phyloP scores from a whole-genome alignment of 768 basidiomycete species.

The Sarcodon aspratus region DNA sequence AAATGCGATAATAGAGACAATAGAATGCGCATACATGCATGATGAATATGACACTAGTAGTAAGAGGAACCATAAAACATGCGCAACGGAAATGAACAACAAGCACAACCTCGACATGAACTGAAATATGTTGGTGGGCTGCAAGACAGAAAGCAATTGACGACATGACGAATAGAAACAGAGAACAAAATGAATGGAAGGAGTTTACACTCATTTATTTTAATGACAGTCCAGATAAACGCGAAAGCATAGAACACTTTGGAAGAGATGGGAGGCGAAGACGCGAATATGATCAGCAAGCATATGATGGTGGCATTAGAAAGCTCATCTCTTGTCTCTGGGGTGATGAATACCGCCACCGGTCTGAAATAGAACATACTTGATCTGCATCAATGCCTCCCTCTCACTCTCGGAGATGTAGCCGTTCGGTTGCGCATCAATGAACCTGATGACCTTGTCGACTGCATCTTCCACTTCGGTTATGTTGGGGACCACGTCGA shows the following conservation, averaged over 20 bases:
- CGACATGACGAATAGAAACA: background rate
- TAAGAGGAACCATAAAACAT: background rate
- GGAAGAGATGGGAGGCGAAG: background rate
- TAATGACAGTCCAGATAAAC: background rate
- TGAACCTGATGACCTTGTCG: conserved; percentile 39
- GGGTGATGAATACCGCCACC: conserved; percentile 10
- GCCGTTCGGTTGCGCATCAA: conserved; percentile 28
- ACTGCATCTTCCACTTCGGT: conserved; percentile 42
- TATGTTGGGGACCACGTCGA: conserved; percentile 4
- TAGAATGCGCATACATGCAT: background rate
- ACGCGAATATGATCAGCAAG: background rate
- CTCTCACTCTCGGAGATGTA: conserved; percentile 26
- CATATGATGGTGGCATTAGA: background rate
- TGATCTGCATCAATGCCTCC: conserved; percentile 32
- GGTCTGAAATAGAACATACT: conserved; percentile 41
- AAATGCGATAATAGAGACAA: conserved; percentile 1
- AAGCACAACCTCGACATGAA: background rate
- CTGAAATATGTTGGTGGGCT: conserved; percentile 1
- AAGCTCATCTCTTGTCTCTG: conserved; percentile 1
- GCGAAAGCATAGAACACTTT: background rate
- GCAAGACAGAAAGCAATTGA: conserved; percentile 1
- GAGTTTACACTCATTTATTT: too few relatives aligned
- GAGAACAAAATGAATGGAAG: background rate
- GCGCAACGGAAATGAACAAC: background rate
- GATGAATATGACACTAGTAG: background rate